A percentile compares a stretch with the other conserved stretches of the same genome.
These are phyloP conservation scores for Ascochyta pisi DNA, from an alignment of 2,329 filamentous ascomycete species.

Conservation along the genomic window DNA sequence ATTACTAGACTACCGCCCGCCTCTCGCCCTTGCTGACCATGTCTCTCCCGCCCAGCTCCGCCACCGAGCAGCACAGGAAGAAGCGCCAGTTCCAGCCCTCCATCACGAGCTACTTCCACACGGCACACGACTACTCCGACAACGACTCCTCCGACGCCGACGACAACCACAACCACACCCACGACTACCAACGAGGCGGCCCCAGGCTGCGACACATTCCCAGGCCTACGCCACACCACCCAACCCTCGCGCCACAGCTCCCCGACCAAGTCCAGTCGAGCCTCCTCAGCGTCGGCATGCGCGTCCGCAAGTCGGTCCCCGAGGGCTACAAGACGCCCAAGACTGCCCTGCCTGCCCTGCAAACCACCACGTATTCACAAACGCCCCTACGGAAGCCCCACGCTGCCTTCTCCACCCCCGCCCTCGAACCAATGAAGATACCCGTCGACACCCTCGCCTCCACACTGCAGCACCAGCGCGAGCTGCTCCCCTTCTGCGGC, in stretches of 20 bases:
- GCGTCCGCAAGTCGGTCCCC: slow-evolving; percentile 88
- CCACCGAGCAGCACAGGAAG: slow-evolving; percentile 39
- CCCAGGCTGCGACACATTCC: slow-evolving; percentile 11
- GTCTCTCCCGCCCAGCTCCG: slow-evolving; percentile 22
- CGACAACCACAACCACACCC: slow-evolving; percentile 35
- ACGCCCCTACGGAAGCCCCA: slow-evolving; percentile 8
- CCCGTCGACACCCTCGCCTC: slow-evolving; percentile 13
- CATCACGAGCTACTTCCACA: slow-evolving; percentile 54
- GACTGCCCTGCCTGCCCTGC: slow-evolving; percentile 37
- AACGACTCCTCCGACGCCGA: slow-evolving; percentile 19
- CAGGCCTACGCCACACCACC: slow-evolving; percentile 24
- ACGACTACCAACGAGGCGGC: slow-evolving; percentile 36
- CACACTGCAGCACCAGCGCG: slow-evolving; percentile 53
- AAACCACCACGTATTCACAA: slow-evolving; percentile 24
- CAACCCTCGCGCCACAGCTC: slow-evolving; percentile 56
- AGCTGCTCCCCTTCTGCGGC: slow-evolving; percentile 82
- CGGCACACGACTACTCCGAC: slow-evolving; percentile 15
- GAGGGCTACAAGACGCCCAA: slow-evolving; percentile 89
- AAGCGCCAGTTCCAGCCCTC: slow-evolving; percentile 56
- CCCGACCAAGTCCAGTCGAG: slow-evolving; percentile 76
- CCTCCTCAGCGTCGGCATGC: slow-evolving; percentile 92
- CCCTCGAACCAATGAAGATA: slow-evolving; percentile 17
- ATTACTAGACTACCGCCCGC: not conserved
- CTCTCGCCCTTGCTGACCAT: slow-evolving; percentile 25
- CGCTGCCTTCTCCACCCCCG: slow-evolving; percentile 13